These are phyloP conservation scores for Podaxis carcinomalis DNA, from an alignment of 768 basidiomycete species.

Conservation along the genomic window DNA sequence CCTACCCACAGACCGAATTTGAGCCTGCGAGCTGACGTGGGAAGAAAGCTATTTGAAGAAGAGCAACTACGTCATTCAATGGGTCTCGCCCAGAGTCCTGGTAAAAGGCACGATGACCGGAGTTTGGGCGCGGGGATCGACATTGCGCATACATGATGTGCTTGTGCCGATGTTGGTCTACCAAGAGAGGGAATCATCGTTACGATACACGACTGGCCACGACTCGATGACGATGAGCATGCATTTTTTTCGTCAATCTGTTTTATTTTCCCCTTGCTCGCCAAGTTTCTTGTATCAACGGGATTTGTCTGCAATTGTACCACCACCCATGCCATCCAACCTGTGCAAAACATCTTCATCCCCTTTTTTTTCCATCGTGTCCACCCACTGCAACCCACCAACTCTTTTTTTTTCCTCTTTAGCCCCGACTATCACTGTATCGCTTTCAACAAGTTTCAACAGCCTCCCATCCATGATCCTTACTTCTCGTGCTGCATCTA, in stretches of 20 bases:
- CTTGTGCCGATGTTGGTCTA: neutral
- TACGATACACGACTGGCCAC: neutral
- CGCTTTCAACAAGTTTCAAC: slow-evolving; percentile 3
- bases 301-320: slow-evolving; percentile 8
- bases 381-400: slow-evolving; percentile 16
- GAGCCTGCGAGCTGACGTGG: slow-evolving; percentile 59
- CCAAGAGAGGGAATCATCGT: neutral
- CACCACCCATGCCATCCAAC: neutral
- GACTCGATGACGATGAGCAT: neutral
- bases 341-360: slow-evolving; percentile 18
- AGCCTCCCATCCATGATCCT: neutral
- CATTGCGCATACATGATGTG: slow-evolving; percentile 34
- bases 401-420: neutral
- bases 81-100: slow-evolving; percentile 12
- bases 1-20: slow-evolving; percentile 35
- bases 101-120: slow-evolving; percentile 25
- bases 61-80: slow-evolving; percentile 46
- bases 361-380: slow-evolving; percentile 1
- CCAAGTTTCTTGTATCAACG: slow-evolving; percentile 8
- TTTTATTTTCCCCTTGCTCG: neutral
- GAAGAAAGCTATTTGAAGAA: slow-evolving; percentile 67
- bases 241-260: neutral
- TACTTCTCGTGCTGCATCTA: slow-evolving; percentile 11
- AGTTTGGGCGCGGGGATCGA: slow-evolving; percentile 41
- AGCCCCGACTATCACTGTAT: slow-evolving; percentile 11